phyloP scores from a whole-genome alignment of 2,329 filamentous ascomycete genomes.

The Colletotrichum chrysophilum region DNA sequence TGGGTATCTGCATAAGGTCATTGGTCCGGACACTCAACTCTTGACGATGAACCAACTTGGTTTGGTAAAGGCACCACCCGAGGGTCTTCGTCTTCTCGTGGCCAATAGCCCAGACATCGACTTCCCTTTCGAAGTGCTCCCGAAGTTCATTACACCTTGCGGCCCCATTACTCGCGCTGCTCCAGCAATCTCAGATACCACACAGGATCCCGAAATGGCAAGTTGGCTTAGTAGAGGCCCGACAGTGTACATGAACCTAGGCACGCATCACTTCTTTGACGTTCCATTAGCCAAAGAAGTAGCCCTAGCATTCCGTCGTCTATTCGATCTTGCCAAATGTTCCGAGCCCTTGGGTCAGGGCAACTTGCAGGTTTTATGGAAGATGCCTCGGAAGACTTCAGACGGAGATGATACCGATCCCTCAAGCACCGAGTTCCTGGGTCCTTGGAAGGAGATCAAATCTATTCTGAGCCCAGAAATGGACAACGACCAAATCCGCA shows the following conservation, averaged over 20 bases:
- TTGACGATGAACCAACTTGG: slow-evolving; percentile 42
- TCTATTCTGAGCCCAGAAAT: slow-evolving; percentile 29
- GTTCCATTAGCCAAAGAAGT: slow-evolving; percentile 17
- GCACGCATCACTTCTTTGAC: slow-evolving; percentile 25
- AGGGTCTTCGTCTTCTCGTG: neutral
- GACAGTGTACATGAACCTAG: slow-evolving; percentile 22
- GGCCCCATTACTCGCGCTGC: neutral
- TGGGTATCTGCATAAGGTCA: neutral
- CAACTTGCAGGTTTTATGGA: slow-evolving; percentile 43
- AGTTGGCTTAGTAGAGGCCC: neutral
- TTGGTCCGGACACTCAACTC: slow-evolving; percentile 32
- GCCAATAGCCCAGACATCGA: slow-evolving; percentile 14
- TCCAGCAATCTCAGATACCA: neutral
- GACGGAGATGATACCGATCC: neutral
- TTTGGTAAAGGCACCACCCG: slow-evolving; percentile 19
- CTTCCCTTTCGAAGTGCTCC: neutral
- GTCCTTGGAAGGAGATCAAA: slow-evolving; percentile 17
- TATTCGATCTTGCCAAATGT: neutral
- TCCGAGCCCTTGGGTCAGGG: neutral
- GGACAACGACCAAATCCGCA: slow-evolving; percentile 34
- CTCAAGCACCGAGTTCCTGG: neutral
- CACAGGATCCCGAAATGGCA: neutral
- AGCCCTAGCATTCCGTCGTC: slow-evolving; percentile 1
- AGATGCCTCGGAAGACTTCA: slow-evolving; percentile 28
- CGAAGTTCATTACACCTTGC: neutral